These are phyloP conservation scores for Tardiomyces digboiensis DNA, from an alignment of 1,139 yeast genomes.

Conservation along the genomic window DNA sequence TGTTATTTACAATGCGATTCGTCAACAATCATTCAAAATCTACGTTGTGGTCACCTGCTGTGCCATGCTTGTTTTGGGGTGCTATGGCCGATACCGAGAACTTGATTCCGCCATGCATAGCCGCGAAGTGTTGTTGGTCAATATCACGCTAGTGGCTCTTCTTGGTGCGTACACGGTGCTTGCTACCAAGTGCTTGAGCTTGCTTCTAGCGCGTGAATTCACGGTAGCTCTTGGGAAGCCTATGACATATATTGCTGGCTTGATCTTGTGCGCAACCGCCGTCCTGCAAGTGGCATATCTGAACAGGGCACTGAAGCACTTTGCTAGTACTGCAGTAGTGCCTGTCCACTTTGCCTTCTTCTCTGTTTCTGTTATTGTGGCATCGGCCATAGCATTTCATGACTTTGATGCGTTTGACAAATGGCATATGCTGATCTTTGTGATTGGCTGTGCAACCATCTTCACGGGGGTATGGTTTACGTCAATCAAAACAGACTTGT, in stretches of 20 bases:
- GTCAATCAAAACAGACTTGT: conserved; percentile 3
- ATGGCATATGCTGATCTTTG: conserved; percentile 17
- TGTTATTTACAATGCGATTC: conserved; percentile 20
- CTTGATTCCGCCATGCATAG: not conserved
- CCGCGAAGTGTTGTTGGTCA: conserved; percentile 9
- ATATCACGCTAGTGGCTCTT: conserved; percentile 31
- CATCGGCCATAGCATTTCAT: conserved; percentile 32
- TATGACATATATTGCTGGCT: conserved; percentile 23
- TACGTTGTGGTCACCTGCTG: conserved; percentile 19
- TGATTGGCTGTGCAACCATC: conserved; percentile 29
- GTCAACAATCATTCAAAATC: conserved; percentile 16
- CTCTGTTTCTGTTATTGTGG: conserved; percentile 32
- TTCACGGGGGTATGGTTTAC: conserved; percentile 35
- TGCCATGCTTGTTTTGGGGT: conserved; percentile 8
- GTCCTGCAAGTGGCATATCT: conserved; percentile 30
- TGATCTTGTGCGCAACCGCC: conserved; percentile 28
- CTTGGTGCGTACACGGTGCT: conserved; percentile 37
- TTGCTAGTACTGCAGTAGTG: conserved; percentile 35
- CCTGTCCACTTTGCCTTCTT: conserved; percentile 39
- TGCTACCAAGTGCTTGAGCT: conserved; percentile 31
- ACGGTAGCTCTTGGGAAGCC: conserved; percentile 20
- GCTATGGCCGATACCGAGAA: conserved; percentile 1
- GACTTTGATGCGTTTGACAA: conserved; percentile 27
- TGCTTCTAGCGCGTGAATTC: conserved; percentile 26
- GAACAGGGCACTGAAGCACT: conserved; percentile 29